Percentiles rank a stretch among this genome's conserved stretches.
Evolutionary conservation across 1,284 basidiomycete species (phyloP).

Genomic region (Blastosporella zonata): DNA sequence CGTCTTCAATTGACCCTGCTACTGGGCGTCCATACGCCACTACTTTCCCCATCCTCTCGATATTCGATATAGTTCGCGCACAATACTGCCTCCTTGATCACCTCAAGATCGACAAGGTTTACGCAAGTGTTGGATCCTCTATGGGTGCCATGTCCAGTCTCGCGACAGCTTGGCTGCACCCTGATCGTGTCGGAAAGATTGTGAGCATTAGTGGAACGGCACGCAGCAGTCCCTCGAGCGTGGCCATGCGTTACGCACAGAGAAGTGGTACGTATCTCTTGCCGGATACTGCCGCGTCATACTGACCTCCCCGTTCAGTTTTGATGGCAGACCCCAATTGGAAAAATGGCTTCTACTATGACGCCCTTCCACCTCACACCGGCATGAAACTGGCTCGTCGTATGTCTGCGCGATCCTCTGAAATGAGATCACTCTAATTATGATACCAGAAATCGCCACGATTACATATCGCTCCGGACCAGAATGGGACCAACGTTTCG

Average conservation of each 20-base stretch:
- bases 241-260: slow-evolving; percentile 96
- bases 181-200: slow-evolving; percentile 83
- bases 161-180: slow-evolving; percentile 92
- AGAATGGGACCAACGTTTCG: slow-evolving; percentile 98
- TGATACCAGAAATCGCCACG: slow-evolving; percentile 85
- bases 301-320: slow-evolving; percentile 47
- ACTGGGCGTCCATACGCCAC: slow-evolving; percentile 82
- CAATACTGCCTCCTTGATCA: slow-evolving; percentile 88
- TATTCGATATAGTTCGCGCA: slow-evolving; percentile 96
- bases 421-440: slow-evolving; percentile 3
- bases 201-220: slow-evolving; percentile 95
- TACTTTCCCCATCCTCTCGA: slow-evolving; percentile 85
- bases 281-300: slow-evolving; percentile 6
- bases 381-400: slow-evolving; percentile 99
- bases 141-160: slow-evolving; percentile 99
- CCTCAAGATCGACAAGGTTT: slow-evolving; percentile 81
- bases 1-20: slow-evolving; percentile 73
- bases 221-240: slow-evolving; percentile 84
- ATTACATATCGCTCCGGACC: slow-evolving; percentile 99
- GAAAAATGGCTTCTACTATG: slow-evolving; percentile 99
- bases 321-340: slow-evolving; percentile 99
- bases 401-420: slow-evolving; percentile 39
- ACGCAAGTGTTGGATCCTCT: slow-evolving; percentile 89
- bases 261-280: slow-evolving; percentile 68
- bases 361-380: slow-evolving; percentile 89